Evolutionary conservation across 352 stramenopile genomes (phyloP).

Genomic region (Thalassiosira ordinaria): DNA sequence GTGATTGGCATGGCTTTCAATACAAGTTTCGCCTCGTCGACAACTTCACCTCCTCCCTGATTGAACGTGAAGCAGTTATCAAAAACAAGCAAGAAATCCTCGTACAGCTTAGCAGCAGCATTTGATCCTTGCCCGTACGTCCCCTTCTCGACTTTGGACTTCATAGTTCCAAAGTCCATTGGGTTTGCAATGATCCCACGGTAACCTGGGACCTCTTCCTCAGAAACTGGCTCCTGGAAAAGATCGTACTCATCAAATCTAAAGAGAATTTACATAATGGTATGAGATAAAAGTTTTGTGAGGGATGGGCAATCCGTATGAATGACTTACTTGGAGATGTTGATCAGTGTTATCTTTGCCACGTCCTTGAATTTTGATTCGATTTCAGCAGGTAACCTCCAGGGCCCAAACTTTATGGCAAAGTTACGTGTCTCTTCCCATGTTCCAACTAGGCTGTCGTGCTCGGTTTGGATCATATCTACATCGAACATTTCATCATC

Average conservation of each 20-base stretch:
- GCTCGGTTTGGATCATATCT: conserved; percentile 52
- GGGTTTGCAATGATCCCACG: conserved; percentile 89
- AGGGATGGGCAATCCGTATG: not conserved
- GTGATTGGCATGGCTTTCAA: conserved; percentile 40
- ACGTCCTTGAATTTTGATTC: conserved; percentile 73
- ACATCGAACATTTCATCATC: conserved; percentile 60
- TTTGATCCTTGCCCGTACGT: conserved; percentile 74
- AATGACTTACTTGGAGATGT: conserved; percentile 63
- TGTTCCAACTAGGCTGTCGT: conserved; percentile 57
- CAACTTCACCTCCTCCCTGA: conserved; percentile 72
- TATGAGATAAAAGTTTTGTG: not conserved
- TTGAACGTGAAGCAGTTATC: conserved; percentile 85
- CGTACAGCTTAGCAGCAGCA: conserved; percentile 68
- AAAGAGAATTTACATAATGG: conserved; percentile 13
- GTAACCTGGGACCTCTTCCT: conserved; percentile 92
- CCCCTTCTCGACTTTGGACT: conserved; percentile 85
- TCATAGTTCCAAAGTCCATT: conserved; percentile 95
- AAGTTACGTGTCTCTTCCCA: conserved; percentile 63
- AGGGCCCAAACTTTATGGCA: conserved; percentile 62
- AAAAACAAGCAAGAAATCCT: conserved; percentile 83
- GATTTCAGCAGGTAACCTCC: conserved; percentile 61
- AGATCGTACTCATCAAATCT: conserved; percentile 86
- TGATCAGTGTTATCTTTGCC: conserved; percentile 64
- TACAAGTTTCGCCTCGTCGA: conserved; percentile 74
- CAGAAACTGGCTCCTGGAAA: conserved; percentile 90